Base-by-base conservation (phyloP, 2,329 filamentous ascomycete genomes). In the Claviceps sorghi region DNA sequence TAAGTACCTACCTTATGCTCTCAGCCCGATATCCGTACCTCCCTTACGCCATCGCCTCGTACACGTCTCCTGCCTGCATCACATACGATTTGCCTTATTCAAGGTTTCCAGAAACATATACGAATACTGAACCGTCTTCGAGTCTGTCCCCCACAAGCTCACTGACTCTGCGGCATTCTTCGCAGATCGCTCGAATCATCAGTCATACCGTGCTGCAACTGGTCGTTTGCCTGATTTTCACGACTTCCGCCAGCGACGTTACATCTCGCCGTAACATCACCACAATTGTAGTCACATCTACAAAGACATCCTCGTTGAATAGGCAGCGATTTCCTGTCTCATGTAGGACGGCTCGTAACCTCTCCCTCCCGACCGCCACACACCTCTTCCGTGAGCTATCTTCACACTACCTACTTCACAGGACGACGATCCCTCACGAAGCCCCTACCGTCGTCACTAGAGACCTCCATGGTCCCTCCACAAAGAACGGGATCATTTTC, bases 401-500 rank as follows among this genome's bases (percentile, higher is more conserved):
- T 66, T 61, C 65, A 65, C 61, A 60, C 53, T 41, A 8, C 40
- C 10, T 60, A 58, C 30, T 60, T 58, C 61, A 58, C 62, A 60
- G 65, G 65, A 66, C 68, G 67, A 66, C 64, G 61, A 61, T 64
- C 58, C 57, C 60, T 56, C 55, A 61, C 58, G 58, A 58, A 61
- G 51, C 58, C 56, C 60, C 63, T 61, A 60, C 60, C 61, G 55
- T 59, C 54, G 52, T 60, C 56, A 66, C 67, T 62, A 69, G 61
- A 69, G 61, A 68, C 65, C 70, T 67, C 72, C 75, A 78, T 78
- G 75, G 74, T 77, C 72, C 74, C 75, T 70, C 73, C 69, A 72
- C 71, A 76, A 70, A 73, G 77, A 75, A 72, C 77, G 72, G 78
- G 77, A 78, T 79, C 77, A 66, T 80, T 80, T 68, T 79, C 78